phyloP scores from a whole-genome alignment of 2,329 filamentous ascomycete genomes.

The Hypoxylon sp. region DNA sequence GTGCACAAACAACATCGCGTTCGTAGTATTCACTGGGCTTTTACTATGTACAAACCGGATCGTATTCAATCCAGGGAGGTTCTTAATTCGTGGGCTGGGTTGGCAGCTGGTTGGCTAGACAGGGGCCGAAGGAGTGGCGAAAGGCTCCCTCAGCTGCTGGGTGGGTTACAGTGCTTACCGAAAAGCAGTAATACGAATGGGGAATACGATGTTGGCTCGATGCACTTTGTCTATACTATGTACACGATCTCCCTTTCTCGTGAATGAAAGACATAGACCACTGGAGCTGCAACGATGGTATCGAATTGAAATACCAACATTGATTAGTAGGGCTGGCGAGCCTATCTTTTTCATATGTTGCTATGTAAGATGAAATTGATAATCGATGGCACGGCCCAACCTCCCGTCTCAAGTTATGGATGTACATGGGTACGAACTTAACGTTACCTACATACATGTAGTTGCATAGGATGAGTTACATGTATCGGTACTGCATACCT shows the following conservation, averaged over 20 bases:
- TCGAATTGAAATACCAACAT: not conserved
- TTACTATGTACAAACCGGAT: constrained; percentile 13
- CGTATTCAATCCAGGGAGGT: too few species aligned
- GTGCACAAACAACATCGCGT: constrained; percentile 21
- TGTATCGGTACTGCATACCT: too few species aligned
- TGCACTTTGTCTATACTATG: constrained; percentile 18
- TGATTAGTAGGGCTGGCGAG: too few species aligned
- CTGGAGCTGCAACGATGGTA: not conserved
- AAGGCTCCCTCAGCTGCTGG: constrained; percentile 20
- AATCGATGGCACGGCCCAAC: too few species aligned
- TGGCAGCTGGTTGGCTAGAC: constrained; percentile 1
- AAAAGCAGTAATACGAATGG: constrained; percentile 25
- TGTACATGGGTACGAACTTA: too few species aligned
- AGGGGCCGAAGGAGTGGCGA: constrained; percentile 21
- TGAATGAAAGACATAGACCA: not conserved
- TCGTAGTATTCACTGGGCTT: constrained; percentile 1
- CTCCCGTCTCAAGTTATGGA: too few species aligned
- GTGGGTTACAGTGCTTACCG: constrained; percentile 27
- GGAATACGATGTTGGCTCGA: constrained; percentile 27
- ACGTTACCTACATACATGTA: too few species aligned
- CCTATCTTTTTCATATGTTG: too few species aligned
- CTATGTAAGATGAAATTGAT: too few species aligned
- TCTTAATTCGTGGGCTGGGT: too few species aligned
- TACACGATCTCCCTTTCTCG: not conserved
- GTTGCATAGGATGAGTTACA: too few species aligned